Evolutionary conservation across 768 basidiomycete species (phyloP).

Genomic region (Dacryopinax primogenitus): DNA sequence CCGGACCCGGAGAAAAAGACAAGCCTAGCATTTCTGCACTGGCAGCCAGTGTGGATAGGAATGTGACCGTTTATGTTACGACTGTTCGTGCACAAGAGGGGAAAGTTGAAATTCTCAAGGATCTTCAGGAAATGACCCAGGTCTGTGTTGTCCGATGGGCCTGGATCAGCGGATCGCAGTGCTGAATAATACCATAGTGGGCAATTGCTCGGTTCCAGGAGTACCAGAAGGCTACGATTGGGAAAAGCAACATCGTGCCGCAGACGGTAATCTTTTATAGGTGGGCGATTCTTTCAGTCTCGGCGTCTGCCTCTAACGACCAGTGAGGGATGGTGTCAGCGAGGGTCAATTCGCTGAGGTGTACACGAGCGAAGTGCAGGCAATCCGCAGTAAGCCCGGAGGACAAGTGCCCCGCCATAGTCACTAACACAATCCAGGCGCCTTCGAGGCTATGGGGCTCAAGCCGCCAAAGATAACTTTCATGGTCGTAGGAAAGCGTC

Average conservation of each 20-base stretch:
- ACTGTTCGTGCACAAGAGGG: not conserved
- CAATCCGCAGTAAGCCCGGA: not conserved
- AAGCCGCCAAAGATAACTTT: not conserved
- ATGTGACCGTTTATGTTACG: not conserved
- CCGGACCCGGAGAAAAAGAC: not conserved
- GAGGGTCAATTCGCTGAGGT: slow-evolving; percentile 4
- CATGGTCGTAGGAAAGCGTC: slow-evolving; percentile 12
- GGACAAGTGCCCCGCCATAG: not conserved
- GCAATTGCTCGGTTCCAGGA: not conserved
- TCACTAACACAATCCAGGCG: not conserved
- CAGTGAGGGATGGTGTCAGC: not conserved
- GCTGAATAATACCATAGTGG: not conserved
- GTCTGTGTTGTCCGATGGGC: not conserved
- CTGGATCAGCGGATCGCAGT: not conserved
- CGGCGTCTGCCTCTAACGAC: not conserved
- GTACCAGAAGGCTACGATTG: not conserved
- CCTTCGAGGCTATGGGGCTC: not conserved
- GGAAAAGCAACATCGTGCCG: not conserved
- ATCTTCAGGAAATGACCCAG: not conserved
- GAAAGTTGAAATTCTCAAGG: not conserved
- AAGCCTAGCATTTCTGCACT: not conserved
- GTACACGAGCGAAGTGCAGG: not conserved
- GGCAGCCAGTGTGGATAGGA: not conserved
- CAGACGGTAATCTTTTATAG: not conserved
- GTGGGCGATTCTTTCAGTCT: not conserved